Evolutionary conservation across 2,329 filamentous ascomycete genomes (phyloP).

Genomic region (Rutstroemia sp.): DNA sequence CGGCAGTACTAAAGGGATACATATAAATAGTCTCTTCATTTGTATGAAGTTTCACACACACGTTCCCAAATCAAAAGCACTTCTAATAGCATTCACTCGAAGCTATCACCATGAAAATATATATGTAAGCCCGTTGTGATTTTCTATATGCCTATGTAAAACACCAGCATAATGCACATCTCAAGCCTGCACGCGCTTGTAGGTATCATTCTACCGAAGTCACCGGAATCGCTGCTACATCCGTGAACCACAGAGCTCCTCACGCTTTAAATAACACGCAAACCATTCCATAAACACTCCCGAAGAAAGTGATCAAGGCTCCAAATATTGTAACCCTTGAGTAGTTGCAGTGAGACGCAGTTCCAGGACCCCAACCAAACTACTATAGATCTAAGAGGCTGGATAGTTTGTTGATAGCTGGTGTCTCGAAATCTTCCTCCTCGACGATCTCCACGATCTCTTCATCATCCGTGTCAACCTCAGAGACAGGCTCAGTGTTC

Average conservation of each 20-base stretch:
- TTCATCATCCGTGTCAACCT: not conserved
- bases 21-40: conserved; percentile 40
- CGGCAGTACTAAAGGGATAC: conserved; percentile 82
- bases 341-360: not conserved
- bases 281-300: too few relatives aligned
- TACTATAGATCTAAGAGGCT: not conserved
- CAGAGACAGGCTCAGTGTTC: not conserved
- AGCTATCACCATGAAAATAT: too few relatives aligned
- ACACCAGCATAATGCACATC: too few relatives aligned
- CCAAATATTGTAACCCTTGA: too few relatives aligned
- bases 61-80: not conserved
- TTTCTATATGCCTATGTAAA: too few relatives aligned
- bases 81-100: not conserved
- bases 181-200: too few relatives aligned
- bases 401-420: not conserved
- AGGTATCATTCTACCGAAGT: too few relatives aligned
- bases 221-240: too few relatives aligned
- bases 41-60: not conserved
- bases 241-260: too few relatives aligned
- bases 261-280: too few relatives aligned
- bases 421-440: not conserved
- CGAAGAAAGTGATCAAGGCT: too few relatives aligned
- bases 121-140: too few relatives aligned
- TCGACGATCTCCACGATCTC: not conserved
- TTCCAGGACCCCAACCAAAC: not conserved